Conservation (phyloP, 2,329 filamentous ascomycete species). For the Proliferodiscus dingleyae region DNA sequence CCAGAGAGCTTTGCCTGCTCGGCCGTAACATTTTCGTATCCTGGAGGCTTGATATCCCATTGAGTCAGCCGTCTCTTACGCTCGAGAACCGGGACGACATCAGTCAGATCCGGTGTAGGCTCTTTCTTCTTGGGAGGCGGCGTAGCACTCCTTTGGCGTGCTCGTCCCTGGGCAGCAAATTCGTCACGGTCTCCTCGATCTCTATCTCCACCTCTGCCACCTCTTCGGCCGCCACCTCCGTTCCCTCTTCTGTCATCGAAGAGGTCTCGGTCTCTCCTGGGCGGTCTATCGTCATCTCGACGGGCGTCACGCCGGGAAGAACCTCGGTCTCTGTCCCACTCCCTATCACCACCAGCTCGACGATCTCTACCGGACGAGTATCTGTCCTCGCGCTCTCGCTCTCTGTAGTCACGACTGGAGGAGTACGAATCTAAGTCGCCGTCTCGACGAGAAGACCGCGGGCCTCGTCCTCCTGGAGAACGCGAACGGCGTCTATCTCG, state of each 20-base stretch:
- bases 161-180: constrained; percentile 30
- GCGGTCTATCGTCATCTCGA: constrained; percentile 56
- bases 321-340: constrained; percentile 70
- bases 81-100: constrained; percentile 74
- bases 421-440: constrained; percentile 82
- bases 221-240: constrained; percentile 42
- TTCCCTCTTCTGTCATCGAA: constrained; percentile 56
- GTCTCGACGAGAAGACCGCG: constrained; percentile 63
- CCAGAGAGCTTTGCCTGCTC: constrained; percentile 98
- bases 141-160: constrained; percentile 61
- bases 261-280: constrained; percentile 53
- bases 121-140: constrained; percentile 87
- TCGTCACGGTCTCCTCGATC: constrained; percentile 40
- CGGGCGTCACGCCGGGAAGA: constrained; percentile 55
- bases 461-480: constrained; percentile 71
- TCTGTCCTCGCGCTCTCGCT: constrained; percentile 88
- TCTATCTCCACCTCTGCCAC: constrained; percentile 36
- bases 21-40: constrained; percentile 96
- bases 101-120: constrained; percentile 89
- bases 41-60: constrained; percentile 98
- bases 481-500: constrained; percentile 72
- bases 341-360: constrained; percentile 60
- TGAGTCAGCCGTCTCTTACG: constrained; percentile 92
- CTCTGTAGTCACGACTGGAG: constrained; percentile 85
- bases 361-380: constrained; percentile 65